phyloP scores from a whole-genome alignment of 2,329 filamentous ascomycete genomes.

The Alternaria viburni region DNA sequence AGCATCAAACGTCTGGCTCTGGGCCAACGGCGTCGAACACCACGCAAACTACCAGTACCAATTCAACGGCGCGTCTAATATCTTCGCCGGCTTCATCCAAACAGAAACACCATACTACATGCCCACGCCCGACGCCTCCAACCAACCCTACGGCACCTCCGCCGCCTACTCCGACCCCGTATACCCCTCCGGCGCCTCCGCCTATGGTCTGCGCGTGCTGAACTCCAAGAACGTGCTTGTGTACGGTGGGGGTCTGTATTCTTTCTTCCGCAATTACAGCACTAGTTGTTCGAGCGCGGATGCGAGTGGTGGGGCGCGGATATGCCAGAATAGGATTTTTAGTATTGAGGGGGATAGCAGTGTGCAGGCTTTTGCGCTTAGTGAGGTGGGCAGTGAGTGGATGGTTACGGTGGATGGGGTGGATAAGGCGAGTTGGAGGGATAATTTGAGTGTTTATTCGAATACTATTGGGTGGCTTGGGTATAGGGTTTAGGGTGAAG shows the following conservation, averaged over 20 bases:
- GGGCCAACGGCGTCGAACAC: constrained; percentile 72
- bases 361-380: constrained; percentile 57
- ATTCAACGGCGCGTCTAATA: constrained; percentile 74
- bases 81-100: constrained; percentile 86
- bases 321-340: constrained; percentile 60
- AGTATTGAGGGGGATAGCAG: constrained; percentile 53
- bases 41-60: constrained; percentile 80
- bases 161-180: constrained; percentile 69
- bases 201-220: constrained; percentile 70
- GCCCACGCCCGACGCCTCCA: constrained; percentile 75
- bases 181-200: constrained; percentile 60
- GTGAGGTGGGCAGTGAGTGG: constrained; percentile 55
- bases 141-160: constrained; percentile 63
- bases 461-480: constrained; percentile 44
- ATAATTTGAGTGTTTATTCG: constrained; percentile 54
- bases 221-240: constrained; percentile 63
- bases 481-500: constrained; percentile 36
- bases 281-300: constrained; percentile 41
- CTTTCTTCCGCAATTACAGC: constrained; percentile 70
- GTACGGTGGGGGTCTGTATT: constrained; percentile 72
- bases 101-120: constrained; percentile 89
- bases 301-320: constrained; percentile 37
- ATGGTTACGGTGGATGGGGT: constrained; percentile 56
- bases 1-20: constrained; percentile 56
- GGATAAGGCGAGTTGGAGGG: constrained; percentile 53